Evolutionary conservation across 2,329 filamentous ascomycete species (phyloP).

Genomic region (Diaporthe sp.): DNA sequence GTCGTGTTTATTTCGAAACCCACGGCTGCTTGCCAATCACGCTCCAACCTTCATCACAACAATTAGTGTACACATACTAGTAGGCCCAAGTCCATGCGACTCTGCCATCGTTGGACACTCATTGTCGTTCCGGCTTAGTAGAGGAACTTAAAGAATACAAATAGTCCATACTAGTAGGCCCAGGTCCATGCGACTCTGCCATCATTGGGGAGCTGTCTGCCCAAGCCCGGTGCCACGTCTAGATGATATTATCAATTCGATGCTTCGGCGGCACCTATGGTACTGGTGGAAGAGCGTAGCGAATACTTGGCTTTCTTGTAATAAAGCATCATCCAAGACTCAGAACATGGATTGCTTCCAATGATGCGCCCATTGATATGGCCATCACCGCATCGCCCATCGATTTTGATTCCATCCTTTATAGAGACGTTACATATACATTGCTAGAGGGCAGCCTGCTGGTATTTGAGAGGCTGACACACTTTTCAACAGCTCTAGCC

Average conservation of each 20-base stretch:
- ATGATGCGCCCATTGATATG: too few relatives aligned
- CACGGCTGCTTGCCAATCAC: neutral
- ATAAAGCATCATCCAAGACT: neutral
- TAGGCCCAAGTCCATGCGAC: neutral
- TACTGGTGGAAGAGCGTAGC: neutral
- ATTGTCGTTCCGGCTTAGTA: too few relatives aligned
- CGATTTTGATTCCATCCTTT: neutral
- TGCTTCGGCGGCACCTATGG: neutral
- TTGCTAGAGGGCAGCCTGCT: neutral
- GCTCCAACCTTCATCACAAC: neutral
- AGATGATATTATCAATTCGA: neutral
- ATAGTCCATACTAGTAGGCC: too few relatives aligned
- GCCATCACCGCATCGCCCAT: too few relatives aligned
- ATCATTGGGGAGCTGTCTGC: neutral
- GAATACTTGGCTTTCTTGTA: neutral
- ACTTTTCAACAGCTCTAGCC: neutral
- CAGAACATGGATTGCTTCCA: too few relatives aligned
- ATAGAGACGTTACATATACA: neutral
- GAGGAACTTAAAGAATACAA: too few relatives aligned
- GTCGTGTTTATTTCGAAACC: neutral
- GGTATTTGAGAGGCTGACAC: neutral
- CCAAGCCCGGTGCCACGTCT: neutral
- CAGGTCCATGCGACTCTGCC: neutral
- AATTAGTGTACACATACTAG: neutral
- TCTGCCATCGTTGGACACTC: neutral